phyloP scores from a whole-genome alignment of 805 yeast genomes.

The Starmerella cellae region DNA sequence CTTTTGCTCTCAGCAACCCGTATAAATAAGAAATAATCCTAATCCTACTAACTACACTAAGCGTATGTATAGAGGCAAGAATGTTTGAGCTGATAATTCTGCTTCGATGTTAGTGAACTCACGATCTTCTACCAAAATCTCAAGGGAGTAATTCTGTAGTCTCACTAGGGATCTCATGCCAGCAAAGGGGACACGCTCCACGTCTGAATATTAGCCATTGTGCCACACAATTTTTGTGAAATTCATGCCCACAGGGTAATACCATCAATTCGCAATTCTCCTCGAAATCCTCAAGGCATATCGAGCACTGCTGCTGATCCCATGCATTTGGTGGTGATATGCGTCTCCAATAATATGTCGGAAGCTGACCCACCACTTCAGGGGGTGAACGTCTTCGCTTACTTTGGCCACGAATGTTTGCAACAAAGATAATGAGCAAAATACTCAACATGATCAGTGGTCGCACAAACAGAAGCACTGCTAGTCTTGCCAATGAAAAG shows the following conservation, averaged over 20 bases:
- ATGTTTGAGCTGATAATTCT: no score
- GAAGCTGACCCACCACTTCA: constrained; percentile 28
- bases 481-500: constrained; percentile 27
- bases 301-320: constrained; percentile 34
- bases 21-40: no score
- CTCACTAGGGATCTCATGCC: constrained; percentile 26
- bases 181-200: constrained; percentile 48
- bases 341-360: constrained; percentile 26
- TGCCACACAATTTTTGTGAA: constrained; percentile 44
- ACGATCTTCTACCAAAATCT: background rate
- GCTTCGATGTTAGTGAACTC: background rate
- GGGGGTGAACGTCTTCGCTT: constrained; percentile 30
- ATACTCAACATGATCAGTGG: constrained; percentile 31
- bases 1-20: no score
- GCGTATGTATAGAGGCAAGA: no score
- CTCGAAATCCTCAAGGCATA: constrained; percentile 44
- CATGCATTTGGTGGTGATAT: constrained; percentile 1
- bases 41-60: no score
- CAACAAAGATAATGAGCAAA: constrained; percentile 27
- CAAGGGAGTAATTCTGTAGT: constrained; percentile 3
- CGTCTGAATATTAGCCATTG: constrained; percentile 47
- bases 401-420: constrained; percentile 28
- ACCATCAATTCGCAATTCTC: constrained; percentile 38
- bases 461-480: constrained; percentile 29
- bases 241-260: constrained; percentile 49